Conservation (phyloP, 2,329 filamentous ascomycete species). For the Beauveria medogensis region DNA sequence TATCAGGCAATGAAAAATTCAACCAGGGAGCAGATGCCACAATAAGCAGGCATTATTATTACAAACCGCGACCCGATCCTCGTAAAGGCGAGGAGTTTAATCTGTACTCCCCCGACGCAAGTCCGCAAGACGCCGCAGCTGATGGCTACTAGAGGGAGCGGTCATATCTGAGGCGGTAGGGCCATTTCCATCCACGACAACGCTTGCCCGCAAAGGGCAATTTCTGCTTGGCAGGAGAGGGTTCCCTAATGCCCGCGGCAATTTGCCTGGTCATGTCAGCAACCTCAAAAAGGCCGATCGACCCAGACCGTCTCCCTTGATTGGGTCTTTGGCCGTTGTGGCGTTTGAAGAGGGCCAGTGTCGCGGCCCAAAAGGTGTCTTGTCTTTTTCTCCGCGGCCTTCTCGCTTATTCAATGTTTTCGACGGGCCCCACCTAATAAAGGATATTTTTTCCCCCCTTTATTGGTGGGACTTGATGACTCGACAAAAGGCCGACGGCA, state of each 20-base stretch:
- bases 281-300: background rate
- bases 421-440: background rate
- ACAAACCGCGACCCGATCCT: background rate
- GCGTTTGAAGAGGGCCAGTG: too few relatives aligned
- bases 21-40: background rate
- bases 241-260: background rate
- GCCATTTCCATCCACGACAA: background rate
- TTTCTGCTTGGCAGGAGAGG: background rate
- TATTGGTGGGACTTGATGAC: background rate
- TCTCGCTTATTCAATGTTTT: background rate
- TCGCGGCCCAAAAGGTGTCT: too few relatives aligned
- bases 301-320: too few relatives aligned
- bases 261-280: background rate
- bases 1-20: background rate
- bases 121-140: background rate
- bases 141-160: background rate
- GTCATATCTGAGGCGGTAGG: background rate
- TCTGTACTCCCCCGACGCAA: background rate
- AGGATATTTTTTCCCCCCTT: too few relatives aligned
- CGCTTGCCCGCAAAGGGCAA: background rate
- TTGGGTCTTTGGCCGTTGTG: too few relatives aligned
- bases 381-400: too few relatives aligned
- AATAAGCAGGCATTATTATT: background rate
- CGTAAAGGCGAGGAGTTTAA: background rate
- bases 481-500: slow-evolving; percentile 3